Evolutionary conservation across 768 basidiomycete species (phyloP).

Genomic region (Artomyces pyxidatus): DNA sequence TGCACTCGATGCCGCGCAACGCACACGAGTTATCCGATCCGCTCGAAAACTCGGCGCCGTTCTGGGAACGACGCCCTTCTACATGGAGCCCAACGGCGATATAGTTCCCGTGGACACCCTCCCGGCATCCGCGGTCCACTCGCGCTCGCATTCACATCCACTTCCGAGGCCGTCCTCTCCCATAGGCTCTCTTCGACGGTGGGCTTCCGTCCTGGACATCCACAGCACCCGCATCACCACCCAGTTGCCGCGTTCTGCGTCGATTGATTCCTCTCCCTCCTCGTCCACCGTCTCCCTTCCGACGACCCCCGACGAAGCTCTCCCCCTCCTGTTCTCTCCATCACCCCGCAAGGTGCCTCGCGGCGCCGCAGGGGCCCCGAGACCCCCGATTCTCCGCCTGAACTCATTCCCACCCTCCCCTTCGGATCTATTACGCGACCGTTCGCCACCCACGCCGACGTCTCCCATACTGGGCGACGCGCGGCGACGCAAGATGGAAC

Average conservation of each 20-base stretch:
- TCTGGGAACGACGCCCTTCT: slow-evolving; percentile 14
- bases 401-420: slow-evolving; percentile 22
- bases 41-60: slow-evolving; percentile 15
- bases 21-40: slow-evolving; percentile 13
- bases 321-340: slow-evolving; percentile 13
- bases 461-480: slow-evolving; percentile 2
- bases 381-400: slow-evolving; percentile 26
- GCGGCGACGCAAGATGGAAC: slow-evolving; percentile 15
- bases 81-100: slow-evolving; percentile 9
- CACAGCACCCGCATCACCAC: background rate
- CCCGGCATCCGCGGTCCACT: background rate
- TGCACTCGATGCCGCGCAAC: slow-evolving; percentile 11
- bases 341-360: slow-evolving; percentile 5
- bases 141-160: background rate
- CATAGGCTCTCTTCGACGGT: background rate
- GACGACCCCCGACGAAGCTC: slow-evolving; percentile 18
- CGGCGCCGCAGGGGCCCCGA: slow-evolving; percentile 14
- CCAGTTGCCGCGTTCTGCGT: background rate
- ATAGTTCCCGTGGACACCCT: background rate
- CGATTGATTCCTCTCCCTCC: slow-evolving; percentile 16
- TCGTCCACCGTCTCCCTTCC: slow-evolving; percentile 18
- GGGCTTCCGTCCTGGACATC: slow-evolving; percentile 4
- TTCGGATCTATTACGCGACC: slow-evolving; percentile 17
- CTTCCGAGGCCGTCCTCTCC: background rate
- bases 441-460: slow-evolving; percentile 4